phyloP scores from a whole-genome alignment of 768 basidiomycete species.

The Mrakia gelida region DNA sequence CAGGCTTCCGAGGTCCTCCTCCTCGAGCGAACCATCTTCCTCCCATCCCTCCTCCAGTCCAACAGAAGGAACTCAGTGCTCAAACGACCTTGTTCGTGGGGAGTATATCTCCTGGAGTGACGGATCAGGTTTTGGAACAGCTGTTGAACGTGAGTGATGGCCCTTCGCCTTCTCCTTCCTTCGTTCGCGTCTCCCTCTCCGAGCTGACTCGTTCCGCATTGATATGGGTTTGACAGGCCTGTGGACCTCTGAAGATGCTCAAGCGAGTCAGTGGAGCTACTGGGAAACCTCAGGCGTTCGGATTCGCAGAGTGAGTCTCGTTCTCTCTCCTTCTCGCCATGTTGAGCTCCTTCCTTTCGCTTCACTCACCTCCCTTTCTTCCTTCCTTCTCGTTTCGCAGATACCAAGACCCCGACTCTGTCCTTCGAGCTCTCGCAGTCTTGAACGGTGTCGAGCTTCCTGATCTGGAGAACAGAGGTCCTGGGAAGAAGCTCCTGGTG shows the following conservation, averaged over 20 bases:
- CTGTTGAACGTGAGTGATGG: conserved; percentile 65
- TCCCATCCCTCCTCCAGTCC: background rate
- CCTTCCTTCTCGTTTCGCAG: background rate
- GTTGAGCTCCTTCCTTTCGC: background rate
- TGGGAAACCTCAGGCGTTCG: conserved; percentile 92
- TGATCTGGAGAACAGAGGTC: conserved; percentile 56
- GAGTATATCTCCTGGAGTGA: conserved; percentile 88
- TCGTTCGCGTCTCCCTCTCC: background rate
- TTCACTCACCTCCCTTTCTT: background rate
- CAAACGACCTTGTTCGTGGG: conserved; percentile 77
- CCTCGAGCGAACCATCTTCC: background rate
- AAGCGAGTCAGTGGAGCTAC: conserved; percentile 88
- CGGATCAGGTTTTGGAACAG: conserved; percentile 71
- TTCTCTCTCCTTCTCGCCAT: background rate
- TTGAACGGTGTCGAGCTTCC: conserved; percentile 63
- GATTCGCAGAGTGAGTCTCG: conserved; percentile 72
- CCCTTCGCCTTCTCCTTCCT: background rate
- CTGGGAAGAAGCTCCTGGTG: conserved; percentile 64
- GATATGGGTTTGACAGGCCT: conserved; percentile 56
- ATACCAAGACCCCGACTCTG: conserved; percentile 81
- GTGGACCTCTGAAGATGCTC: conserved; percentile 82
- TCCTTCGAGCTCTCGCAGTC: conserved; percentile 66
- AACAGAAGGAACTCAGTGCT: background rate
- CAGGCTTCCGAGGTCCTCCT: background rate
- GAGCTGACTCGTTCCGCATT: background rate